A percentile compares a stretch with the other conserved stretches of the same genome.
Conservation (phyloP, 352 stramenopile genomes). For the Pythium aphanidermatum region DNA sequence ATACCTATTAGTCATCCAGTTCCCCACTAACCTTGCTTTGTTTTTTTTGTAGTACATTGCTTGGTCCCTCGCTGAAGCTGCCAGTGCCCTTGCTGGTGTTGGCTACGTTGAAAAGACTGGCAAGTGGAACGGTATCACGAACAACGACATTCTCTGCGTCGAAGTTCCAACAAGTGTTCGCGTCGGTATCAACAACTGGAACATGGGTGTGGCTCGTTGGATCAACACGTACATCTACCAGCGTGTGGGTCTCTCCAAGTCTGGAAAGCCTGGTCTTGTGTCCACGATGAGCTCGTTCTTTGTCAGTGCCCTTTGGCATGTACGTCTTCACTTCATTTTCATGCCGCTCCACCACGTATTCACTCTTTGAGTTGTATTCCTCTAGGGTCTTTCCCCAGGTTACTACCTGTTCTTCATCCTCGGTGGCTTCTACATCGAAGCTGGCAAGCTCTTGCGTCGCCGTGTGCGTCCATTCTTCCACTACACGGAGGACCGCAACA, state of each 20-base stretch:
- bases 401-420: conserved; percentile 88
- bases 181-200: conserved; percentile 87
- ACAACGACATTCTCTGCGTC: conserved; percentile 81
- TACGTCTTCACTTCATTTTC: conserved; percentile 19
- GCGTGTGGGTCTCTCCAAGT: conserved; percentile 73
- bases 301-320: conserved; percentile 81
- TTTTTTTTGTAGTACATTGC: conserved; percentile 61
- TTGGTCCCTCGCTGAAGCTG: conserved; percentile 77
- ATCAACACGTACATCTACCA: conserved; percentile 89
- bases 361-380: background rate
- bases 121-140: conserved; percentile 85
- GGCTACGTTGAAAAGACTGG: conserved; percentile 71
- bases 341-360: conserved; percentile 13
- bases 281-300: conserved; percentile 81
- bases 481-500: conserved; percentile 79
- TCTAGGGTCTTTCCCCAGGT: conserved; percentile 71
- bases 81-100: conserved; percentile 65
- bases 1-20: background rate
- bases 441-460: conserved; percentile 74
- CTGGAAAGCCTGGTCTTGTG: conserved; percentile 56
- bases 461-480: conserved; percentile 74
- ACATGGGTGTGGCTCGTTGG: conserved; percentile 81
- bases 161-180: conserved; percentile 84
- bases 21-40: conserved; percentile 2
- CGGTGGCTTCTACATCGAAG: conserved; percentile 82